Evolutionary conservation across 352 stramenopile genomes (phyloP), one percentile per base, ranked within the genome.

Genomic region (Nothophytophthora sp.): DNA sequence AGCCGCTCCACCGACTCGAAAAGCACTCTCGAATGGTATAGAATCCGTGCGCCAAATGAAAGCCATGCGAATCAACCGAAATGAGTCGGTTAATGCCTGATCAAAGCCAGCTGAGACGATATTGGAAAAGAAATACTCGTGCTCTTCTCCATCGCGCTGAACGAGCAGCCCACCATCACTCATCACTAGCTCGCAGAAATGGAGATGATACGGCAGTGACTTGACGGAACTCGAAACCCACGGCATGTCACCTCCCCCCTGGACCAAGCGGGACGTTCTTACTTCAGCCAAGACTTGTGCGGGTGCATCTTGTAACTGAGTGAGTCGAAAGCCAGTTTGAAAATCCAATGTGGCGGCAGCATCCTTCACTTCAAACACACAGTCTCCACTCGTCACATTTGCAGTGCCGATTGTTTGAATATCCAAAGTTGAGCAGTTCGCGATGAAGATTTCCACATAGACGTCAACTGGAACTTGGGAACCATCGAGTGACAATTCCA

Each of bases 161-260:
- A 60, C 25, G 1, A 54, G 35, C 19, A 35, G 22, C 6, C 29
- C 41, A 19, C 11, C 18, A 28, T 45, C 49, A 6, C 20, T 13
- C 9, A n/a, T n/a, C 2, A 7, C 32, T 22, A 60, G 16, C 24
- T 42, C 40, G 29, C 55, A 64, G 54, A 64, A 64, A 7, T 60
- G 10, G 19, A 53, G 27, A 19, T 45, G 15, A 19, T 59, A 64
- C 11, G 49, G 49, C 6, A 52, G 11, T 8, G 53, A 3, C 4
- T 12, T 45, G 13, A 40, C 53, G 16, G 37, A 46, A 36, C 25
- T 44, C 6, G 44, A 10, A 24, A 24, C 32, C 55, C 55, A 49
- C 19, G 23, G 18, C 19, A 15, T 41, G 0, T 13, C 33, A 45
- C 18, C 48, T 44, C 25, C 41, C 11, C 35, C 29, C 32, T 49